Conservation (phyloP, 1,139 yeast genomes). For the Schwanniomyces etchellsii region DNA sequence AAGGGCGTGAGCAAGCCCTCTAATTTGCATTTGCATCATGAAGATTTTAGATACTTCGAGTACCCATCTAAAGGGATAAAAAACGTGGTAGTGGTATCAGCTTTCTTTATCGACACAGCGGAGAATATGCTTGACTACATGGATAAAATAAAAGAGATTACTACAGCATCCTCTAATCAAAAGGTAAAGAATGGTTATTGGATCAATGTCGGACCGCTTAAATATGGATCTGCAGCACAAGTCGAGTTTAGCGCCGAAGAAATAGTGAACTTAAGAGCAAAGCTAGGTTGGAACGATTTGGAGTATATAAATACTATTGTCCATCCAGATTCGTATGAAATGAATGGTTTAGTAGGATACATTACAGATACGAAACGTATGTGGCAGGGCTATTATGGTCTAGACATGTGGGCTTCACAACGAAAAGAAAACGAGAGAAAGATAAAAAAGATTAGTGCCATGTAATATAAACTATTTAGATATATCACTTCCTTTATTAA, state of each 20-base stretch:
- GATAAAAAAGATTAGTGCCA: slow-evolving; percentile 3
- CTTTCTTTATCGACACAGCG: slow-evolving; percentile 83
- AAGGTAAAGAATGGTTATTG: slow-evolving; percentile 47
- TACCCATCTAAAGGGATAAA: slow-evolving; percentile 24
- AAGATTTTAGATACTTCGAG: slow-evolving; percentile 59
- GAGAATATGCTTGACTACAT: slow-evolving; percentile 72
- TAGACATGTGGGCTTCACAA: slow-evolving; percentile 41
- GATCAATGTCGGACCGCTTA: slow-evolving; percentile 84
- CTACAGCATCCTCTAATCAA: slow-evolving; percentile 27
- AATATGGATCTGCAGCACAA: slow-evolving; percentile 82
- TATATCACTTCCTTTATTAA: slow-evolving; percentile 54
- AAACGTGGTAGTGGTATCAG: slow-evolving; percentile 59
- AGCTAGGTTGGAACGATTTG: slow-evolving; percentile 62
- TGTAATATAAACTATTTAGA: slow-evolving; percentile 16
- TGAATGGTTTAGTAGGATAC: slow-evolving; percentile 33
- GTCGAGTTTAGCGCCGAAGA: slow-evolving; percentile 71
- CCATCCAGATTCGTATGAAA: slow-evolving; percentile 3
- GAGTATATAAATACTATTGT: slow-evolving; percentile 34
- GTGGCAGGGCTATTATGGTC: slow-evolving; percentile 77
- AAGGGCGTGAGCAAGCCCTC: slow-evolving; percentile 31
- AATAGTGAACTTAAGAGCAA: slow-evolving; percentile 39
- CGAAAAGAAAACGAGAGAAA: slow-evolving; percentile 18
- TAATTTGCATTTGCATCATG: slow-evolving; percentile 46
- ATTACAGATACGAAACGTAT: slow-evolving; percentile 59
- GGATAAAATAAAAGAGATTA: slow-evolving; percentile 49